Evolutionary conservation across 164 flowering plant genomes (phyloP).

Genomic region (Santalum album): DNA sequence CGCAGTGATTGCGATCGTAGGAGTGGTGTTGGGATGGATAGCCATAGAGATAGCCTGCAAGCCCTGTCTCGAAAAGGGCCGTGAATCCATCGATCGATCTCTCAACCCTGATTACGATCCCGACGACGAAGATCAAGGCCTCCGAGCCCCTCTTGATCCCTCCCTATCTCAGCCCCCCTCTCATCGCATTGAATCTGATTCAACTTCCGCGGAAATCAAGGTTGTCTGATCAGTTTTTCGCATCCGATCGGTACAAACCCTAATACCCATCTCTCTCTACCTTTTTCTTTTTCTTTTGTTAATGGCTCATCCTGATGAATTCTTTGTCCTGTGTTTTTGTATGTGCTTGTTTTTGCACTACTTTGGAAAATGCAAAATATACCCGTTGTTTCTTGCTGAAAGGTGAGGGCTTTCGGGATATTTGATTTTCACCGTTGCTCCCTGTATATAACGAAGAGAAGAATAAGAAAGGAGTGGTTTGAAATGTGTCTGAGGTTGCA

Average conservation of each 20-base stretch:
- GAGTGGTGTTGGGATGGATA: conserved; percentile 68
- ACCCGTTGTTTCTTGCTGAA: no score
- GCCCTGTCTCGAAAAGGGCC: conserved; percentile 89
- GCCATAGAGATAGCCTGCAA: conserved; percentile 93
- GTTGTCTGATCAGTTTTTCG: conserved; percentile 3
- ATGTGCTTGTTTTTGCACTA: no score
- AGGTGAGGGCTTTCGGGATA: no score
- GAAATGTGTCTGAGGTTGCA: no score
- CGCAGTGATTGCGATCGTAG: conserved; percentile 78
- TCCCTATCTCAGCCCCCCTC: background rate
- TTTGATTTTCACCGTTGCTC: no score
- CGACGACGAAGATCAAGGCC: conserved; percentile 42
- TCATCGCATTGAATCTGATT: no score
- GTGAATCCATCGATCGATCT: conserved; percentile 83
- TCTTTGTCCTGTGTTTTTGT: no score
- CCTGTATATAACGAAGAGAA: no score
- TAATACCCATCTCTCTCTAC: background rate
- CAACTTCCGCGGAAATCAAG: conserved; percentile 11
- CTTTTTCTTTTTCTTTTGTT: no score
- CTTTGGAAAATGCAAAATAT: no score
- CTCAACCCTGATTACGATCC: conserved; percentile 92
- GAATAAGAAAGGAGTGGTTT: no score
- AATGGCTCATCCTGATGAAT: no score
- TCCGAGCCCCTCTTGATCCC: conserved; percentile 52
- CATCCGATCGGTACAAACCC: background rate